Base-by-base conservation (phyloP, 2,329 filamentous ascomycete species). In the Microsporum canis region DNA sequence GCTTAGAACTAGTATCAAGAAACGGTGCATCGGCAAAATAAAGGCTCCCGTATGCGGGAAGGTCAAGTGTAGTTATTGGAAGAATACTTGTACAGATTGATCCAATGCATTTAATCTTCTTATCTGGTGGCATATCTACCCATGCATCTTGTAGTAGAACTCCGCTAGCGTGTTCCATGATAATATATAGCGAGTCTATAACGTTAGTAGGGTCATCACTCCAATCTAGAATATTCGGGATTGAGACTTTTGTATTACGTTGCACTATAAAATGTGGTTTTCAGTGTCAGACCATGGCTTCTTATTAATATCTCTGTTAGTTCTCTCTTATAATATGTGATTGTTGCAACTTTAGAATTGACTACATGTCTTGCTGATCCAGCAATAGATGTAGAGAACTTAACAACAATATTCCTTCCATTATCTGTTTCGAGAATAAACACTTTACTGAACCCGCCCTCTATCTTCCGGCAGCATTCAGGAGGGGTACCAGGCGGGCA, bases 171-270 rank as follows among this genome's bases (percentile, higher is more conserved):
- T 75, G 70, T 61, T 75, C 70, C 71, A 74, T 75, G 27, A 76
- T 75, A 34, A 76, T 75, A 57, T 76, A 76, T 63, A 75, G 71
- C 29, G 64, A 68, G 39, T 72, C 71, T 57, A 75, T 70, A 12
- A 65, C 23, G 61, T 72, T 73, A 2, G 61, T 65, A 23, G 66
- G 61, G 62, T 77, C 69, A 62, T 75, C 66, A 65, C 67, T 74
- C 75, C 75, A 79, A 63, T 75, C 75, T 5, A 78, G 66, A 43
- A 79, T 71, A 59, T 65, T 69, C 33, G 76, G 76, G 38, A 79
- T 71, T 34, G 76, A 76, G 39, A 79, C 70, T 6, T 61, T 68
- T 6, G 75, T 77, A 33, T 73, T 68, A 0, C 61, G 36, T 69
- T 71, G 70, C 61, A 75, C 73, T 77, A 36, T 12, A 58, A 60